Evolutionary conservation across 768 basidiomycete species (phyloP).

Genomic region (Coprinopsis marcescibilis): DNA sequence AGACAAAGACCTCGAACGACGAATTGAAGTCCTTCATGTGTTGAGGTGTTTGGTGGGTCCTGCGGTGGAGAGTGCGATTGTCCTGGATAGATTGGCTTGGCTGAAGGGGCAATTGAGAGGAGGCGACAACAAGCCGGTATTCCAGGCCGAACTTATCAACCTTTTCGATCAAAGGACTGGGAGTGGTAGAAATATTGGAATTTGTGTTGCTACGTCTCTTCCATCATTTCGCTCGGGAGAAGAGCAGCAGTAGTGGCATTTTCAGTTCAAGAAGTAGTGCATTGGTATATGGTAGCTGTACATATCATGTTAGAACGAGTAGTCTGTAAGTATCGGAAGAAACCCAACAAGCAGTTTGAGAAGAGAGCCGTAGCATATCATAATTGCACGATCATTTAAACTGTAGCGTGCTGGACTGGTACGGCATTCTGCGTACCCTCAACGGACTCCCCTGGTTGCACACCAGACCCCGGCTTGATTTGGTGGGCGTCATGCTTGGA

Average conservation of each 20-base stretch:
- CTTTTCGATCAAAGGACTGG: slow-evolving; percentile 69
- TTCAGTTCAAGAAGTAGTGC: no score
- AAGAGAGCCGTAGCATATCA: no score
- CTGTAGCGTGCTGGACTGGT: neutral
- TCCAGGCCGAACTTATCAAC: slow-evolving; percentile 44
- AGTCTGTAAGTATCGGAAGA: no score
- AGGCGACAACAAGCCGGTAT: neutral
- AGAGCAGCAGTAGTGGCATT: neutral
- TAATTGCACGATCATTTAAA: no score
- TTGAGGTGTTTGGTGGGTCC: slow-evolving; percentile 67
- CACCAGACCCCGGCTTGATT: slow-evolving; percentile 52
- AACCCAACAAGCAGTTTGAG: no score
- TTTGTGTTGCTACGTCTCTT: slow-evolving; percentile 40
- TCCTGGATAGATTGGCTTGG: slow-evolving; percentile 60
- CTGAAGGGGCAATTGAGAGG: slow-evolving; percentile 34
- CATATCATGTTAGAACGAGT: no score
- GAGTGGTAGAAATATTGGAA: slow-evolving; percentile 67
- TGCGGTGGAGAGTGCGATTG: slow-evolving; percentile 57
- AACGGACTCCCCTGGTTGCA: slow-evolving; percentile 30
- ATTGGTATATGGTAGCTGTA: no score
- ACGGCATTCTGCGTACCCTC: neutral
- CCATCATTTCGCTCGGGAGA: slow-evolving; percentile 1
- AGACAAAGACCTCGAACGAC: slow-evolving; percentile 25
- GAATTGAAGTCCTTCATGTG: slow-evolving; percentile 55
- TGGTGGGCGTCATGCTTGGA: slow-evolving; percentile 33